Evolutionary conservation across 768 basidiomycete genomes (phyloP).

Genomic region (Russula lepida): DNA sequence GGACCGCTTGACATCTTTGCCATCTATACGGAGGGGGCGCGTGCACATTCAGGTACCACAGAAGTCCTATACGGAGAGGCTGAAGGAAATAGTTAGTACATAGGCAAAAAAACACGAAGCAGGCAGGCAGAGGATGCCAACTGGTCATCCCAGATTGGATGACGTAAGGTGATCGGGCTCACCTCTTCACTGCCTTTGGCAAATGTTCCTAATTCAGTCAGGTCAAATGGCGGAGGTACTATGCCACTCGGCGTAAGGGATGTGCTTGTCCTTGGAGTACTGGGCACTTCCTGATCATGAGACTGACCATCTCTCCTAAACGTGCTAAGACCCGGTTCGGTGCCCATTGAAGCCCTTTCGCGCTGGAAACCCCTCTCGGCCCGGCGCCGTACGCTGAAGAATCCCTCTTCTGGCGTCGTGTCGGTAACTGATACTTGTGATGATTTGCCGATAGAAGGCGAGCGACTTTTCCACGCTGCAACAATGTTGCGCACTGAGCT

Average conservation of each 20-base stretch:
- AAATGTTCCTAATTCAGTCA: constrained; percentile 39
- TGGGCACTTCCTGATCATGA: constrained; percentile 21
- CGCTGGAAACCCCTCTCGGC: constrained; percentile 29
- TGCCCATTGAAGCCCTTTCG: constrained; percentile 18
- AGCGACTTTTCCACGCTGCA: constrained; percentile 72
- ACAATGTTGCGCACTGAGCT: constrained; percentile 73
- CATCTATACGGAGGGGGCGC: constrained; percentile 67
- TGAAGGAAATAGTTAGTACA: constrained; percentile 28
- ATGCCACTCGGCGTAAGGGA: constrained; percentile 28
- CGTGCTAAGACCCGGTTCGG: background rate
- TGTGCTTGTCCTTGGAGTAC: constrained; percentile 22
- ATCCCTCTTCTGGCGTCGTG: constrained; percentile 31
- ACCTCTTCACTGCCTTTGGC: constrained; percentile 39
- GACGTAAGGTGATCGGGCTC: constrained; percentile 21
- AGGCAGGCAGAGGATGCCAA: constrained; percentile 1
- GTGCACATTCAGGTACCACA: constrained; percentile 94
- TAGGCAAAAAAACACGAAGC: constrained; percentile 7
- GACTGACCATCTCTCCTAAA: constrained; percentile 13
- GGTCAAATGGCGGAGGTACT: constrained; percentile 40
- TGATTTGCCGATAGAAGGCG: constrained; percentile 33
- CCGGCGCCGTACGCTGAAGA: constrained; percentile 46
- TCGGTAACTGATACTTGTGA: constrained; percentile 7
- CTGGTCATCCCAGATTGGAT: background rate
- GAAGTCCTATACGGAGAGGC: constrained; percentile 77
- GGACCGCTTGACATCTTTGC: constrained; percentile 74